Evolutionary conservation across 2,329 filamentous ascomycete genomes (phyloP).

Genomic region (Nakataea oryzae): DNA sequence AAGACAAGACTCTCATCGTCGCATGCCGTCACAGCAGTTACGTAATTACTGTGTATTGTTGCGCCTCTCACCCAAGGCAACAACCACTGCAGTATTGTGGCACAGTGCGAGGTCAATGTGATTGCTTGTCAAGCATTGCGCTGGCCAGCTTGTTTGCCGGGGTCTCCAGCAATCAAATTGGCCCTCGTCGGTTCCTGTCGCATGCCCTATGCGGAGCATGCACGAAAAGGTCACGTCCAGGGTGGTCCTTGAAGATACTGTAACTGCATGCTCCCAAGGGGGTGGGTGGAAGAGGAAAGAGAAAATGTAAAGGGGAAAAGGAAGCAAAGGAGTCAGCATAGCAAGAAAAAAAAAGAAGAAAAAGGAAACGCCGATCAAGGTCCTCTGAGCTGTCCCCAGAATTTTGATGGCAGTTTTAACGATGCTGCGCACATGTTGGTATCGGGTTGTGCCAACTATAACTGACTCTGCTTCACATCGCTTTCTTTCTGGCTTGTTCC

Average conservation of each 20-base stretch:
- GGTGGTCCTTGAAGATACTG: not conserved
- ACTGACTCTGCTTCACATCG: no score
- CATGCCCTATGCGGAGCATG: not conserved
- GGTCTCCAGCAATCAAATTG: not conserved
- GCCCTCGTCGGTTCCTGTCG: not conserved
- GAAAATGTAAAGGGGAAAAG: no score
- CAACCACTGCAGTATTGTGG: not conserved
- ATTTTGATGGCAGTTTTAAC: no score
- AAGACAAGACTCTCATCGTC: not conserved
- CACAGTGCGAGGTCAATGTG: not conserved
- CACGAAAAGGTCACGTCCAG: no score
- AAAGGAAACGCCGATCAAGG: conserved; percentile 15
- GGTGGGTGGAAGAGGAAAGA: no score
- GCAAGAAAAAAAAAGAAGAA: not conserved
- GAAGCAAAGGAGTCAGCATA: no score
- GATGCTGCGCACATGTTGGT: no score
- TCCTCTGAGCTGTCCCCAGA: no score
- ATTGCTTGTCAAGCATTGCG: no score
- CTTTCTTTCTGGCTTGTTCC: no score
- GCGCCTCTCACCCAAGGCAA: not conserved
- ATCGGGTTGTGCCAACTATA: no score
- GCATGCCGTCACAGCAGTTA: not conserved
- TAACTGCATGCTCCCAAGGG: no score
- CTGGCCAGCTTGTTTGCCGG: not conserved
- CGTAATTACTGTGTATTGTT: not conserved